Evolutionary conservation across 148 eudicot species (phyloP).

Genomic region (Arctostaphylos glauca): DNA sequence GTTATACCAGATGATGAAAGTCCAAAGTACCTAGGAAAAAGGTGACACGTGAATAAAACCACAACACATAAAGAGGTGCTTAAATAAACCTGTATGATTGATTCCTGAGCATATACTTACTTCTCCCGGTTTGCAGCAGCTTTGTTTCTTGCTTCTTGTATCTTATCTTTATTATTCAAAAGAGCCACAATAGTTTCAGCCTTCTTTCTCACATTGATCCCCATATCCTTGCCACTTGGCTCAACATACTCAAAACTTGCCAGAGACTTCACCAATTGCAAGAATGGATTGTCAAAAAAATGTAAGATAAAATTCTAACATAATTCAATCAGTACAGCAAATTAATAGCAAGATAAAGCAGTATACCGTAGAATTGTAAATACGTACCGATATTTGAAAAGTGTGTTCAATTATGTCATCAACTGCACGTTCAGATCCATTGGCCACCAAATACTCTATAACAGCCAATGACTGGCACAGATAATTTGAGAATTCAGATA

Average conservation of each 20-base stretch:
- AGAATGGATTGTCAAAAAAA: conserved; percentile 13
- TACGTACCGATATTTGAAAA: conserved; percentile 83
- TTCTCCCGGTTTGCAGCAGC: conserved; percentile 91
- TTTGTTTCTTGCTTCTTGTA: conserved; percentile 84
- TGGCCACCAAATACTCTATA: conserved; percentile 88
- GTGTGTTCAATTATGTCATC: conserved; percentile 98
- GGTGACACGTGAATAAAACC: conserved; percentile 15
- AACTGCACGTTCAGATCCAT: conserved; percentile 98
- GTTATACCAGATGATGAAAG: conserved; percentile 87
- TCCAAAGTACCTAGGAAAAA: conserved; percentile 68
- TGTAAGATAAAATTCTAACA: not conserved
- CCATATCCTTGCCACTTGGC: conserved; percentile 87
- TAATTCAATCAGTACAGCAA: not conserved
- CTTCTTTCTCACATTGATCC: conserved; percentile 96
- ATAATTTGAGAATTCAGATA: conserved; percentile 17
- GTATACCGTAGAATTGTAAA: not conserved
- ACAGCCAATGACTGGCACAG: conserved; percentile 74
- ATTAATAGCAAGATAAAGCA: not conserved
- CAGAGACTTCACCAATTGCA: conserved; percentile 56
- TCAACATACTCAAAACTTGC: conserved; percentile 81
- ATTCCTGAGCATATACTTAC: conserved; percentile 46
- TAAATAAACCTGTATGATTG: not conserved
- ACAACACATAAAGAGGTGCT: not conserved
- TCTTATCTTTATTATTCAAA: conserved; percentile 82
- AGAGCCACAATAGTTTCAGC: conserved; percentile 84